These are phyloP conservation scores for Cystofilobasidium capitatum DNA, from an alignment of 768 basidiomycete genomes.

Conservation along the genomic window DNA sequence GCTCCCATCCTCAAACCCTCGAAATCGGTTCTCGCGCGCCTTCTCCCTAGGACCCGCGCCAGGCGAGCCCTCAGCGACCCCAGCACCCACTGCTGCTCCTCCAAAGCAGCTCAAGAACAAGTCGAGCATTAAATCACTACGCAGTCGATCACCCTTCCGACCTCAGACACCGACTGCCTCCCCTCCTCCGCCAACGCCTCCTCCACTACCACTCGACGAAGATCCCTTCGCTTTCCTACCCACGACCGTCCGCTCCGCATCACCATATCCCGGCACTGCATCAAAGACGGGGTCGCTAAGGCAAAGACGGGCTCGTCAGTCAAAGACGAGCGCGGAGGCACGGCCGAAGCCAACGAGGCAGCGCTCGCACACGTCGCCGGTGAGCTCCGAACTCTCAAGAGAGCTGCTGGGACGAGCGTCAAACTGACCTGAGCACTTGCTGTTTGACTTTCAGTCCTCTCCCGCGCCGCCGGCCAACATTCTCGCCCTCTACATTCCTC, in stretches of 20 bases:
- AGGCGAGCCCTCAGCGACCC: not conserved
- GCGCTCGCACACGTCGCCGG: not conserved
- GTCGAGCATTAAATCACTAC: not conserved
- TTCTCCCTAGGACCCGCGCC: not conserved
- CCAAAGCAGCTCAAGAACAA: not conserved
- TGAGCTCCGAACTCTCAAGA: no score
- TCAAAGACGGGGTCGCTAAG: no score
- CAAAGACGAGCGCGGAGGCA: not conserved
- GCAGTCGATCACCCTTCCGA: not conserved
- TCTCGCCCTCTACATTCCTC: not conserved
- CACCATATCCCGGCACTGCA: not conserved
- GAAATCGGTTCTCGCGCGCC: not conserved
- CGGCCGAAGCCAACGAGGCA: not conserved
- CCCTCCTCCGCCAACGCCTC: not conserved
- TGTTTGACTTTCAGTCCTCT: not conserved
- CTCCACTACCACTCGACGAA: not conserved
- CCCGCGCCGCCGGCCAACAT: not conserved
- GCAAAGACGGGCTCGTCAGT: not conserved
- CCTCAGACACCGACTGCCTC: not conserved
- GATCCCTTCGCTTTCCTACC: not conserved
- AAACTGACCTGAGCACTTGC: no score
- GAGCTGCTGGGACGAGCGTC: no score
- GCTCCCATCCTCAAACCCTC: not conserved
- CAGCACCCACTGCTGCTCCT: not conserved
- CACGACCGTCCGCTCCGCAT: not conserved